Base-by-base conservation (phyloP, 1,139 yeast species). In the Citeromyces siamensis region DNA sequence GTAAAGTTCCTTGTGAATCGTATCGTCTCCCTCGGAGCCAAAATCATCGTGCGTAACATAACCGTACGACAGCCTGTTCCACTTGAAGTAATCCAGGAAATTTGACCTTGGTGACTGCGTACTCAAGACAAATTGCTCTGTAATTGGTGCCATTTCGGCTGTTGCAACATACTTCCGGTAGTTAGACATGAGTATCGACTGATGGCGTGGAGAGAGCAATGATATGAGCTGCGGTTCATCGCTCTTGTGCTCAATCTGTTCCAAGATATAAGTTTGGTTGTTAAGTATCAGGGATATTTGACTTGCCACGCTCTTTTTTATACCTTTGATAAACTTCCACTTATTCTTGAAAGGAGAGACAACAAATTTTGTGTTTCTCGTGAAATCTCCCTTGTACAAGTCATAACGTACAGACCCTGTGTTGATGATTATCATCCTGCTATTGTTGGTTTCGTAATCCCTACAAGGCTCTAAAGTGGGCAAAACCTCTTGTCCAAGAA, bases 341-440 rank as follows among this genome's bases (percentile, higher is more conserved):
- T 68, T 67, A 51, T 86, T 86, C 39, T 71, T 65, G 56, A 86
- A 90, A 0, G 98, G 97, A 0, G 94, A 78, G 0, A 90, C 82
- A 35, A 82, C 84, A 51, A 66, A 90, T 42, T 82, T 81, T 1
- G 93, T 68, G 55, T 88, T 95, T 33, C 64, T 59, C 0, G 95
- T 86, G 52, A 80, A 90, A 1, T 79, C 75, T 0, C 97, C 98
- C 53, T 79, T 74, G 59, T 81, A 82, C 39, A 90, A 58, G 52
- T 90, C 97, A 52, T 84, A 90, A 37, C 98, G 69, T 4, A 90
- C 68, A 0, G 94, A 81, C 1, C 97, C 97, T 0, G 96, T 81
- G 51, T 90, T 90, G 41, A 85, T 72, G 35, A 83, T 59, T 22
- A 85, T 68, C 19, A 76, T 60, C 41, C 95, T 63, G 19, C 82